Base-by-base conservation (phyloP, 164 flowering plant genomes). In the Malania oleifera region DNA sequence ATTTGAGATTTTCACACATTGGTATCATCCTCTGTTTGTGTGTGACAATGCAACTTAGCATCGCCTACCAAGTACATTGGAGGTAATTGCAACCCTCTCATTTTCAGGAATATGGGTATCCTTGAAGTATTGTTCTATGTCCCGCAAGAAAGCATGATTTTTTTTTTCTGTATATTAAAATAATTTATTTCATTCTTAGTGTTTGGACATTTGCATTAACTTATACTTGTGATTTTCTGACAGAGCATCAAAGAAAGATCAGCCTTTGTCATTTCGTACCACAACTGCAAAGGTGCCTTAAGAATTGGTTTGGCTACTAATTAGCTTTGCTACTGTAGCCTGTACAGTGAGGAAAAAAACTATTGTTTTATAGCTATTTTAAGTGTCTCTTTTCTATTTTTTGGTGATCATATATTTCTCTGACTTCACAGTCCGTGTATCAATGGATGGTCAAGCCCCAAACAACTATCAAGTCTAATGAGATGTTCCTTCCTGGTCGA, bases 401-500 rank as follows among this genome's bases (percentile, higher is more conserved):
- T 26, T 45, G 20, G 0, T 64, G 10, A 38, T 31, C 27, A 34
- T 53, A 37, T 46, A 57, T 11, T 54, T 40, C 52, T 24, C 7
- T 28, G 54, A 13, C 18, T 23, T 70, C 75, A 51, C 89, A 93
- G 98, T 83, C 97, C 0, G 81, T 90, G 9, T 90, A 93, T 66
- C 85, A 93, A 65, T 90, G 90, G 82, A 86, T 85, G 53, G 91
- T 93, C 68, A 93, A 87, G 76, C 98, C 98, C 24, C 96, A 86
- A 65, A 78, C 82, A 3, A 52, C 64, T 39, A 54, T 84, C 56
- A 93, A 93, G 76, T 61, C 87, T 50, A 93, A 90, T 70, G 98
- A 93, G 78, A 90, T 90, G 98, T 93, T 93, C 64, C 95, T 90
- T 65, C 97, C 98, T 66, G 95, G 95, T 61, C 77, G 98, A 59